Conservation (phyloP, 495 filamentous ascomycete species). For the Aspergillus biplanus region DNA sequence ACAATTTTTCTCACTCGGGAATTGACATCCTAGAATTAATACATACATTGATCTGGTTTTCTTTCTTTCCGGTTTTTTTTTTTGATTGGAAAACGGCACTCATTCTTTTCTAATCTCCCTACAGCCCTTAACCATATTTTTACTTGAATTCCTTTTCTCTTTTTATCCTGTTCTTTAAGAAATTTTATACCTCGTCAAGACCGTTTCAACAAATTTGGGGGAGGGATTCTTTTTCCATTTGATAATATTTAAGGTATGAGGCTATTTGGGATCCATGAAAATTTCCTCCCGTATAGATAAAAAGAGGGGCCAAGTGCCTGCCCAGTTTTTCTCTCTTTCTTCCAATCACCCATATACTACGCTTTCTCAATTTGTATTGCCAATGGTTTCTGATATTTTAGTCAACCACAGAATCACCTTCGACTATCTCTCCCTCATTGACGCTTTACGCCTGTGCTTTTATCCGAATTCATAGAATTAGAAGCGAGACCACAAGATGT, state of each 20-base stretch:
- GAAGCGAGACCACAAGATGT: conserved; percentile 63
- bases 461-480: conserved; percentile 21
- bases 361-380: conserved; percentile 5
- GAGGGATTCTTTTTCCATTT: too few species aligned
- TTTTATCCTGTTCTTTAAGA: too few species aligned
- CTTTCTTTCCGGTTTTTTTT: conserved; percentile 2
- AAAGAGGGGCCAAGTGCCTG: conserved; percentile 2
- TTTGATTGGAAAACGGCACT: background rate
- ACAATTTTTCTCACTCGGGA: background rate
- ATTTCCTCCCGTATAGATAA: too few species aligned
- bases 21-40: background rate
- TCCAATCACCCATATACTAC: too few species aligned
- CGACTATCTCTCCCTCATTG: background rate
- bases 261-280: too few species aligned
- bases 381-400: background rate
- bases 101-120: conserved; percentile 23
- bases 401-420: conserved; percentile 15
- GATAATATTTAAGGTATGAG: too few species aligned
- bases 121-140: conserved; percentile 32
- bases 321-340: conserved; percentile 13
- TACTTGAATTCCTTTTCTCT: too few species aligned
- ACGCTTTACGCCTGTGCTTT: conserved; percentile 17
- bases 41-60: background rate
- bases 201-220: too few species aligned
- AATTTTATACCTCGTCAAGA: too few species aligned